phyloP scores from a whole-genome alignment of 208 protist species.

The Trypanosoma boissoni region DNA sequence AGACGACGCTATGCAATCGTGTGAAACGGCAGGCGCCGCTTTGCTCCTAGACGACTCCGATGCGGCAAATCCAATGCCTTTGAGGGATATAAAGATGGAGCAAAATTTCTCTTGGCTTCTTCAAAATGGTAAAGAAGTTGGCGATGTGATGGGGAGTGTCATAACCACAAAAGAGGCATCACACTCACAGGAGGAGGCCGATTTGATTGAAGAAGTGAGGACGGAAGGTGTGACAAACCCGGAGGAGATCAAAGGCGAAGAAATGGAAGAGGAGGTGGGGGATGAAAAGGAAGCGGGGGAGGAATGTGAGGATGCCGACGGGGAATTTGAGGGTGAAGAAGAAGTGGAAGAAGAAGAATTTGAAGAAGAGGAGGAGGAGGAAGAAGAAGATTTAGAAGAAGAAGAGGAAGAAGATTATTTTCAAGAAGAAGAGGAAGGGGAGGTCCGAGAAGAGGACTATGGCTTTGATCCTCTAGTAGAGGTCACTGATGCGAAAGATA shows the following conservation, averaged over 20 bases:
- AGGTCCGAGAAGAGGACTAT: constrained; percentile 25
- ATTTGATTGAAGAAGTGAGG: neutral
- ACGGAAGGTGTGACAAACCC: neutral
- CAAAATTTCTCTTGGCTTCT: too few relatives aligned
- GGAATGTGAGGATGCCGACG: constrained; percentile 17
- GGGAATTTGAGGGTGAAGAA: constrained; percentile 16
- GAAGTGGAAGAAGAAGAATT: constrained; percentile 23
- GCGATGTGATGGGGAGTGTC: too few relatives aligned
- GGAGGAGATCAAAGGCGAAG: constrained; percentile 17
- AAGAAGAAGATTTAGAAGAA: constrained; percentile 23
- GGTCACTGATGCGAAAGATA: neutral
- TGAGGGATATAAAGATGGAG: too few relatives aligned
- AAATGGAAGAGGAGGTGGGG: constrained; percentile 16
- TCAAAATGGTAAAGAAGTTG: too few relatives aligned
- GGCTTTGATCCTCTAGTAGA: constrained; percentile 2
- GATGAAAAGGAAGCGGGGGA: constrained; percentile 12
- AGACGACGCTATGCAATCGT: too few relatives aligned
- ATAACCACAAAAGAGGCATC: constrained; percentile 5
- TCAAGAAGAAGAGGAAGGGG: constrained; percentile 23
- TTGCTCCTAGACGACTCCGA: too few relatives aligned
- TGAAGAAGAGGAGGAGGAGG: constrained; percentile 28
- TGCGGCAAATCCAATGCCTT: too few relatives aligned
- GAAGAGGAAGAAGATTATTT: constrained; percentile 25
- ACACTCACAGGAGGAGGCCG: neutral
- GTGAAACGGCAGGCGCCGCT: too few relatives aligned